Evolutionary conservation across 768 basidiomycete genomes (phyloP).

Genomic region (Tulasnella sp.): DNA sequence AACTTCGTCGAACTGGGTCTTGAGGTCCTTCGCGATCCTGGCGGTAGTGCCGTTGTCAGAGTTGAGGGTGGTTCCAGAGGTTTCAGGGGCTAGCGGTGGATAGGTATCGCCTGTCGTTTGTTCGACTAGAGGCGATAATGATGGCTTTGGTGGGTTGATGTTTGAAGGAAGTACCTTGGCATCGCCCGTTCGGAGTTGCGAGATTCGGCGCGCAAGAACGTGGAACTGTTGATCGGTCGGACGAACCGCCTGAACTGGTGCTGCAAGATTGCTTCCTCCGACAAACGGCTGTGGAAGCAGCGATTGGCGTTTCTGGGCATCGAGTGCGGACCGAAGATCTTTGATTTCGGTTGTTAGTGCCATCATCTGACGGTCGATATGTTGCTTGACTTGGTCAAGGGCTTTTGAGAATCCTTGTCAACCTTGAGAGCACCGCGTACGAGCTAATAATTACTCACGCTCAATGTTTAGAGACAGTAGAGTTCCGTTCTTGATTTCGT

Average conservation of each 20-base stretch:
- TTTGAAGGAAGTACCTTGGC: slow-evolving; percentile 19
- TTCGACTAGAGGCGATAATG: slow-evolving; percentile 42
- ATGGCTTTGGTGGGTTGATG: slow-evolving; percentile 33
- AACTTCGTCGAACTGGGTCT: slow-evolving; percentile 89
- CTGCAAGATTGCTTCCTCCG: slow-evolving; percentile 13
- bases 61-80: slow-evolving; percentile 51
- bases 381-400: slow-evolving; percentile 96
- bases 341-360: slow-evolving; percentile 78
- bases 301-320: slow-evolving; percentile 41
- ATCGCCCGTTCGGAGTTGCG: slow-evolving; percentile 46
- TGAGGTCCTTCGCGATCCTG: slow-evolving; percentile 69
- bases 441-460: slow-evolving; percentile 50
- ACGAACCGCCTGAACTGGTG: slow-evolving; percentile 46
- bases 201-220: slow-evolving; percentile 58
- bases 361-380: slow-evolving; percentile 87
- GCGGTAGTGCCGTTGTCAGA: slow-evolving; percentile 49
- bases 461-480: slow-evolving; percentile 93
- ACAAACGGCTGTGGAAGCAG: slow-evolving; percentile 29
- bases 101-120: slow-evolving; percentile 18
- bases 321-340: slow-evolving; percentile 63
- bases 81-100: slow-evolving; percentile 44
- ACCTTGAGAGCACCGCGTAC: not conserved
- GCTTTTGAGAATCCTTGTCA: slow-evolving; percentile 35
- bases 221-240: slow-evolving; percentile 69
- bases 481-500: slow-evolving; percentile 81